Percentiles rank a stretch among this genome's conserved stretches.
These are phyloP conservation scores for Alliaria petiolata DNA, from an alignment of 345 rosid species.

Conservation along the genomic window DNA sequence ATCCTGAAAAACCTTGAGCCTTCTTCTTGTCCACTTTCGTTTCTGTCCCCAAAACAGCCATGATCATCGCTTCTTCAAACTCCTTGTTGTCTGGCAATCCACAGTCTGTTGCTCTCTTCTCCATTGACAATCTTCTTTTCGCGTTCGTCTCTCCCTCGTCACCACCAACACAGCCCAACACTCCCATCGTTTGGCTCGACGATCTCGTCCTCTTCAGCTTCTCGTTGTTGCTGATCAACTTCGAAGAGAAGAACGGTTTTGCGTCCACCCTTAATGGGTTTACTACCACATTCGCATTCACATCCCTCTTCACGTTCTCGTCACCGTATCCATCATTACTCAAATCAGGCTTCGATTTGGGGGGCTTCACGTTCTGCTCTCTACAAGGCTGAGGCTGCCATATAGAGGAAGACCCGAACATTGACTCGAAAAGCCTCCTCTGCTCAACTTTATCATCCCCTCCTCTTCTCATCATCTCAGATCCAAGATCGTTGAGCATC, in stretches of 20 bases:
- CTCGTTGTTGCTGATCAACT: constrained; percentile 51
- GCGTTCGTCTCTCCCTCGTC: constrained; percentile 53
- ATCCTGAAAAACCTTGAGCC: constrained; percentile 86
- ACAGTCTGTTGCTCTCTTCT: constrained; percentile 37
- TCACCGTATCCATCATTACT: constrained; percentile 28
- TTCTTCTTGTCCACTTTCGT: constrained; percentile 42
- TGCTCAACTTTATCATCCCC: constrained; percentile 72
- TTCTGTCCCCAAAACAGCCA: constrained; percentile 60
- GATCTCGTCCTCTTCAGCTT: constrained; percentile 89
- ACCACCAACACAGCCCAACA: constrained; percentile 4
- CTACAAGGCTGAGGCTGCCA: constrained; percentile 99
- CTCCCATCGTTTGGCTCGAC: constrained; percentile 43
- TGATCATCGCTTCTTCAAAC: constrained; percentile 82
- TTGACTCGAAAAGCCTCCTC: constrained; percentile 74
- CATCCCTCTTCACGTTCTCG: constrained; percentile 29
- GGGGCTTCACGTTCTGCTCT: constrained; percentile 56
- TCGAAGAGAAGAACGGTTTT: constrained; percentile 57
- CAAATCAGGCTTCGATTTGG: constrained; percentile 5
- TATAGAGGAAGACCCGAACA: constrained; percentile 87
- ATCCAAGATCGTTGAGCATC: constrained; percentile 87
- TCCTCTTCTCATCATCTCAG: constrained; percentile 78
- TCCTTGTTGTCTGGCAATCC: constrained; percentile 61
- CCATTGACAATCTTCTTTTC: constrained; percentile 57
- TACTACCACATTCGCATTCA: constrained; percentile 16
- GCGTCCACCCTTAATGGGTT: constrained; percentile 59